phyloP scores from a whole-genome alignment of 345 rosid species.

The Trapa bicornis region DNA sequence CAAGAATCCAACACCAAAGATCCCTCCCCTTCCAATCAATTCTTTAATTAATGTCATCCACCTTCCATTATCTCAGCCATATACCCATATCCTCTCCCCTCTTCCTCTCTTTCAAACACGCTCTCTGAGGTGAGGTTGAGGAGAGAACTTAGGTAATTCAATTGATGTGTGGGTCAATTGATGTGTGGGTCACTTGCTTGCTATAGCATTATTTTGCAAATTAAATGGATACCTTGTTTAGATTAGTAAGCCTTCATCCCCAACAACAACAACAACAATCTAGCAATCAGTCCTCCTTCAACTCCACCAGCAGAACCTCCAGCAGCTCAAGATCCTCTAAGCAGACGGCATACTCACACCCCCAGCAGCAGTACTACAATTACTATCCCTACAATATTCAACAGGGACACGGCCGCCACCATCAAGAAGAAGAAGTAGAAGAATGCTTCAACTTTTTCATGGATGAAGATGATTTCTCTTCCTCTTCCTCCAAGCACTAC shows the following conservation, averaged over 20 bases:
- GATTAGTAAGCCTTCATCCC: slow-evolving; percentile 55
- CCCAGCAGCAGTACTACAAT: not conserved
- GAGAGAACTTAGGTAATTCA: not conserved
- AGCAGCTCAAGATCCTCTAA: slow-evolving; percentile 70
- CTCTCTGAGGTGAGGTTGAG: not conserved
- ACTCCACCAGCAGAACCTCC: slow-evolving; percentile 78
- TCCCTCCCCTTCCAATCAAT: slow-evolving; percentile 15
- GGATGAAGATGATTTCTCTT: slow-evolving; percentile 99
- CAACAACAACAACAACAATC: slow-evolving; percentile 22
- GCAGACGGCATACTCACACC: slow-evolving; percentile 18
- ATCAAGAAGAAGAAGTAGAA: slow-evolving; percentile 38
- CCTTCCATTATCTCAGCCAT: slow-evolving; percentile 14
- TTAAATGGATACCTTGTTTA: slow-evolving; percentile 92
- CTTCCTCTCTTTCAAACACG: not conserved
- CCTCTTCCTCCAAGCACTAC: slow-evolving; percentile 61
- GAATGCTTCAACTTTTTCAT: slow-evolving; percentile 99
- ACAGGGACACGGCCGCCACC: slow-evolving; percentile 10
- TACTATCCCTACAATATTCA: slow-evolving; percentile 11
- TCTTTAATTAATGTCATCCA: not conserved
- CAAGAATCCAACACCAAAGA: slow-evolving; percentile 26
- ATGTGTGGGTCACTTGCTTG: slow-evolving; percentile 45
- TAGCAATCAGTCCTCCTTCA: slow-evolving; percentile 64
- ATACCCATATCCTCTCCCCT: slow-evolving; percentile 17
- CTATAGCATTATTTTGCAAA: not conserved
- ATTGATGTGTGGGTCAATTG: not conserved